Conservation (phyloP, 2,329 filamentous ascomycete genomes). For the Curvularia sp. region DNA sequence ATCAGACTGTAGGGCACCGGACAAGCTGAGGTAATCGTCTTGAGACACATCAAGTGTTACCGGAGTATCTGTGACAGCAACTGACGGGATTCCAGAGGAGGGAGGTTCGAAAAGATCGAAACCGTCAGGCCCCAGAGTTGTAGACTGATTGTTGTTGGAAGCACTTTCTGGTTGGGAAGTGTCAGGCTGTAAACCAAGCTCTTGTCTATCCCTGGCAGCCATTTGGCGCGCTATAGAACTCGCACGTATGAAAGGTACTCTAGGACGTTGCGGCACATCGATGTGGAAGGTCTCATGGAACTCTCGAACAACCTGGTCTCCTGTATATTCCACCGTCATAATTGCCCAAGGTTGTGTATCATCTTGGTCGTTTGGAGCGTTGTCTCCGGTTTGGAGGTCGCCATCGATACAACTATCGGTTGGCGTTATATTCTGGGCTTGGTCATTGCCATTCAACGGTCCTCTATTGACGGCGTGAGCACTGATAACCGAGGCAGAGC, state of each 20-base stretch:
- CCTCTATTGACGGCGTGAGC: slow-evolving; percentile 1
- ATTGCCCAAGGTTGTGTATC: background rate
- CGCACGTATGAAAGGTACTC: slow-evolving; percentile 4
- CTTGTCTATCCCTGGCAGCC: slow-evolving; percentile 10
- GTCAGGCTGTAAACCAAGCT: slow-evolving; percentile 11
- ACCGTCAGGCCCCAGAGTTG: slow-evolving; percentile 4
- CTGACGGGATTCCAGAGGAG: slow-evolving; percentile 3
- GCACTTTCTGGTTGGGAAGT: slow-evolving; percentile 8
- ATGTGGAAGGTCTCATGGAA: slow-evolving; percentile 6
- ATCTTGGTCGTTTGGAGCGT: background rate
- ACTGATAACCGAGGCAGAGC: background rate
- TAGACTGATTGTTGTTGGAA: slow-evolving; percentile 9
- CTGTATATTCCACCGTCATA: background rate
- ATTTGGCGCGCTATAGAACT: slow-evolving; percentile 9
- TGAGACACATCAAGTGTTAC: slow-evolving; percentile 5
- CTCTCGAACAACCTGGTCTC: background rate
- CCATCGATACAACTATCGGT: background rate
- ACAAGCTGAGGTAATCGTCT: slow-evolving; percentile 2
- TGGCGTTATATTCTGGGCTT: slow-evolving; percentile 4
- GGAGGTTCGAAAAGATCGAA: slow-evolving; percentile 2
- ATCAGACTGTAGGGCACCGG: slow-evolving; percentile 4
- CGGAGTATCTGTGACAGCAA: slow-evolving; percentile 6
- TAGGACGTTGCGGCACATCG: slow-evolving; percentile 8
- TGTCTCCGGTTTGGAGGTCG: background rate
- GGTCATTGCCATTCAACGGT: slow-evolving; percentile 5